Evolutionary conservation across 2,329 filamentous ascomycete species (phyloP).

Genomic region (Beauveria pseudobassiana): DNA sequence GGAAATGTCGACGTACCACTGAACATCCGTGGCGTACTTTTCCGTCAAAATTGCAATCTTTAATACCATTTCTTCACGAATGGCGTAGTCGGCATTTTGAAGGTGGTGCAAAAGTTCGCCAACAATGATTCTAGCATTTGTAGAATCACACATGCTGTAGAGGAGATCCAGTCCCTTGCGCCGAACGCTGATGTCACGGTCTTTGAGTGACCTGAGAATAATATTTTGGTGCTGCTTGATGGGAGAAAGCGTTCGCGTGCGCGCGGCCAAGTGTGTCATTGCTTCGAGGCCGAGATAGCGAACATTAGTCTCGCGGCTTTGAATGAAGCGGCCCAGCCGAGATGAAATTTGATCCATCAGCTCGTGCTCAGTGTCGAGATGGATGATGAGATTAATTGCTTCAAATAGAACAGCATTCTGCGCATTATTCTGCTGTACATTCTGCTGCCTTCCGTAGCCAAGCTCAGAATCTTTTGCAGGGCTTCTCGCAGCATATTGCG

Average conservation of each 20-base stretch:
- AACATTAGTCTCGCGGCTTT: slow-evolving; percentile 94
- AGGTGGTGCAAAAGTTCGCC: slow-evolving; percentile 89
- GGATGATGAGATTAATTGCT: slow-evolving; percentile 96
- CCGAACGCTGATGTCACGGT: slow-evolving; percentile 93
- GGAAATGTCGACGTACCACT: slow-evolving; percentile 99
- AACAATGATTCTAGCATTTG: slow-evolving; percentile 91
- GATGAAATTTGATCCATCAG: slow-evolving; percentile 95
- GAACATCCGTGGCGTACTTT: slow-evolving; percentile 95
- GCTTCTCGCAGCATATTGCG: slow-evolving; percentile 88
- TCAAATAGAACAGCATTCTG: slow-evolving; percentile 98
- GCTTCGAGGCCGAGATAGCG: slow-evolving; percentile 92
- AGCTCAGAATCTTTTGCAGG: slow-evolving; percentile 81
- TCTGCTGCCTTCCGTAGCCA: slow-evolving; percentile 93
- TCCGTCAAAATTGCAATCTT: slow-evolving; percentile 98
- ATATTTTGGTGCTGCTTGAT: slow-evolving; percentile 98
- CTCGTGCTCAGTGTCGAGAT: slow-evolving; percentile 88
- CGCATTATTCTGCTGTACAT: slow-evolving; percentile 98
- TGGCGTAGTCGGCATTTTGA: slow-evolving; percentile 94
- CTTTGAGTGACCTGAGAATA: slow-evolving; percentile 87
- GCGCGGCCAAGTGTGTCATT: slow-evolving; percentile 94
- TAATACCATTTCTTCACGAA: slow-evolving; percentile 97
- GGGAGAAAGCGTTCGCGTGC: slow-evolving; percentile 87
- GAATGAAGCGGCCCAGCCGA: slow-evolving; percentile 88
- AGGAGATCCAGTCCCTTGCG: slow-evolving; percentile 91
- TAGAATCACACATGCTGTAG: slow-evolving; percentile 98